phyloP scores from a whole-genome alignment of 441 rosid species.

The Flueggea neowawraea region DNA sequence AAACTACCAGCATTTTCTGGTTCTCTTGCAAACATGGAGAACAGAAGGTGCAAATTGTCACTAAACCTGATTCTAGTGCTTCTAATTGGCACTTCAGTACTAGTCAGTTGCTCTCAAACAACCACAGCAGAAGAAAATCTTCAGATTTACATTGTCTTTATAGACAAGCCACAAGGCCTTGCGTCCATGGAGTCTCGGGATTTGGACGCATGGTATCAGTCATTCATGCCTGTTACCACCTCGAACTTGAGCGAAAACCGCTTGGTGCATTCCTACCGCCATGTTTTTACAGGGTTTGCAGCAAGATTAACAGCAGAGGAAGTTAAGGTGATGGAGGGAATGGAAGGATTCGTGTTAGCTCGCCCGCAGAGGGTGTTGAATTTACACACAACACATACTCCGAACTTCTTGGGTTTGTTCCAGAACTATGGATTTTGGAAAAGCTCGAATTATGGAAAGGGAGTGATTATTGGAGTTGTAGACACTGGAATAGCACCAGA shows the following conservation, averaged over 20 bases:
- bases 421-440: too few species aligned
- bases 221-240: slow-evolving; percentile 28
- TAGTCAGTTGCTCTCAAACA: slow-evolving; percentile 9
- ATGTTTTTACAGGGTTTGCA: slow-evolving; percentile 38
- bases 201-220: slow-evolving; percentile 28
- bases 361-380: too few species aligned
- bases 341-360: slow-evolving; percentile 33
- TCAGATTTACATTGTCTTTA: slow-evolving; percentile 38
- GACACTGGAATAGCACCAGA: too few species aligned
- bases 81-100: slow-evolving; percentile 6
- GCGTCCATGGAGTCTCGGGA: slow-evolving; percentile 10
- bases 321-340: slow-evolving; percentile 22
- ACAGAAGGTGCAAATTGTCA: slow-evolving; percentile 2
- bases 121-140: slow-evolving; percentile 7
- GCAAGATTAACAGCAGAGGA: slow-evolving; percentile 35
- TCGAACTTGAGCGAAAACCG: slow-evolving; percentile 3
- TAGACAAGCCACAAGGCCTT: slow-evolving; percentile 20
- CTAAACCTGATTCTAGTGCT: slow-evolving; percentile 5
- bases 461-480: too few species aligned
- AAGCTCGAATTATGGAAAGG: too few species aligned
- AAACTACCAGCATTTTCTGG: not conserved
- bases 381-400: too few species aligned
- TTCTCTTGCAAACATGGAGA: slow-evolving; percentile 15
- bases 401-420: too few species aligned
- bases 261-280: slow-evolving; percentile 26